Conservation (phyloP, 2,329 filamentous ascomycete species). For the Sarocladium strictum region DNA sequence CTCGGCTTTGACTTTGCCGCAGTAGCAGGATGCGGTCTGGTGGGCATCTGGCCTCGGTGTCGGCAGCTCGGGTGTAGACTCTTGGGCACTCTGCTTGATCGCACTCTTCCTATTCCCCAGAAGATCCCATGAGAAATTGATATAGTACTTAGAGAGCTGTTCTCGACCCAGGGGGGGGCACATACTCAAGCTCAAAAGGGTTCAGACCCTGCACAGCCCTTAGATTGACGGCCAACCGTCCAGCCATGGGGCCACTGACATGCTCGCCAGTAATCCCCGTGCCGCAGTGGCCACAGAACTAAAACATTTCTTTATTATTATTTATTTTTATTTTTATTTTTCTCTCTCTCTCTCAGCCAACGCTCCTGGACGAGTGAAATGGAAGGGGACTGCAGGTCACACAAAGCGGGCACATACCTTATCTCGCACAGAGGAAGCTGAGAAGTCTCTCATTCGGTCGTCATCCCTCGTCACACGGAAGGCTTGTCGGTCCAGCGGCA, state of each 20-base stretch:
- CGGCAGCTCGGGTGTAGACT: neutral
- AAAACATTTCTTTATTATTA: neutral
- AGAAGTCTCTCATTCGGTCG: conserved; percentile 10
- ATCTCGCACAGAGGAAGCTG: conserved; percentile 10
- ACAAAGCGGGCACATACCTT: conserved; percentile 11
- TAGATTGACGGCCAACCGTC: conserved; percentile 19
- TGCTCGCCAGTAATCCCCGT: conserved; percentile 21
- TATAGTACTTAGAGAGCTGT: neutral
- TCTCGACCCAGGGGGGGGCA: neutral
- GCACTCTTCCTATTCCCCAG: neutral
- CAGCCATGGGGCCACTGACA: conserved; percentile 15
- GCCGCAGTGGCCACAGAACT: conserved; percentile 24
- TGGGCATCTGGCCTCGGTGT: conserved; percentile 7
- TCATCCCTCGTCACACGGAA: conserved; percentile 13
- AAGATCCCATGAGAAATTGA: no score
- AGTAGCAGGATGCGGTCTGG: conserved; percentile 21
- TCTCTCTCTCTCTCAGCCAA: no score
- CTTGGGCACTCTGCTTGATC: neutral
- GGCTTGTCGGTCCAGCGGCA: conserved; percentile 8
- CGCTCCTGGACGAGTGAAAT: neutral
- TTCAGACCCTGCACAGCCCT: conserved; percentile 18
- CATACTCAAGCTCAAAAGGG: conserved; percentile 19
- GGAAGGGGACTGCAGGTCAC: no score
- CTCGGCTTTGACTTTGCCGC: conserved; percentile 18
- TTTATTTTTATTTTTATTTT: no score